Conservation (phyloP, 371 early-diverging fungal genomes). For the Thermomucor indicae-seudaticae region DNA sequence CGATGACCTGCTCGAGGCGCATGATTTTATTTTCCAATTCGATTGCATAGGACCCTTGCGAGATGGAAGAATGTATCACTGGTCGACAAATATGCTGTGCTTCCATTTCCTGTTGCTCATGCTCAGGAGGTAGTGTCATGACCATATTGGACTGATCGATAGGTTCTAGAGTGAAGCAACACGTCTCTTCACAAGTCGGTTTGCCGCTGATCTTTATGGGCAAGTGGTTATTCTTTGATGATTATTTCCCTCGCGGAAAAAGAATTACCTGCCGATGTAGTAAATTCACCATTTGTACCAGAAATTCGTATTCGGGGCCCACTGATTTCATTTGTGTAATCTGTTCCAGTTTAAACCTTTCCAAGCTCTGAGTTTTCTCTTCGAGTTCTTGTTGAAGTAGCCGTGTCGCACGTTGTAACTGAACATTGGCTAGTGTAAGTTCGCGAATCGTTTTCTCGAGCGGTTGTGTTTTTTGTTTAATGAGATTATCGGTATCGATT, state of each 20-base stretch:
- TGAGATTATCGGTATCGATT: slow-evolving; percentile 45
- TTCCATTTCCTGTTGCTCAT: slow-evolving; percentile 35
- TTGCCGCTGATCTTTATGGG: slow-evolving; percentile 34
- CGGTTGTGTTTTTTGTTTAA: slow-evolving; percentile 46
- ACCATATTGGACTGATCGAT: slow-evolving; percentile 44
- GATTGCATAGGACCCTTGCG: slow-evolving; percentile 41
- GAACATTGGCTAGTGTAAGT: slow-evolving; percentile 38
- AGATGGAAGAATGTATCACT: slow-evolving; percentile 41
- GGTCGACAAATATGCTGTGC: slow-evolving; percentile 52
- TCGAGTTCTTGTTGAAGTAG: slow-evolving; percentile 39
- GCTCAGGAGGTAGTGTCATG: slow-evolving; percentile 41
- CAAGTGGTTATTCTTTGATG: background rate
- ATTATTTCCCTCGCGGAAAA: slow-evolving; percentile 1
- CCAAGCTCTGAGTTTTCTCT: slow-evolving; percentile 23
- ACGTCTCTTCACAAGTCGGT: slow-evolving; percentile 42
- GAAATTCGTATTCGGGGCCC: slow-evolving; percentile 50
- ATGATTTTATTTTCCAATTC: slow-evolving; percentile 40
- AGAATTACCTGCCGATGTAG: slow-evolving; percentile 44
- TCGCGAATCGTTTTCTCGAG: slow-evolving; percentile 35
- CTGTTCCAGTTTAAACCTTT: slow-evolving; percentile 23
- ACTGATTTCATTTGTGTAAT: slow-evolving; percentile 42
- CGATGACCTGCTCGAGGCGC: slow-evolving; percentile 32
- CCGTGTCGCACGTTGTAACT: slow-evolving; percentile 36
- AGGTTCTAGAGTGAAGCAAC: slow-evolving; percentile 44
- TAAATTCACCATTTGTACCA: slow-evolving; percentile 52